Evolutionary conservation across 345 rosid genomes (phyloP).

Genomic region (Noccaea caerulescens): DNA sequence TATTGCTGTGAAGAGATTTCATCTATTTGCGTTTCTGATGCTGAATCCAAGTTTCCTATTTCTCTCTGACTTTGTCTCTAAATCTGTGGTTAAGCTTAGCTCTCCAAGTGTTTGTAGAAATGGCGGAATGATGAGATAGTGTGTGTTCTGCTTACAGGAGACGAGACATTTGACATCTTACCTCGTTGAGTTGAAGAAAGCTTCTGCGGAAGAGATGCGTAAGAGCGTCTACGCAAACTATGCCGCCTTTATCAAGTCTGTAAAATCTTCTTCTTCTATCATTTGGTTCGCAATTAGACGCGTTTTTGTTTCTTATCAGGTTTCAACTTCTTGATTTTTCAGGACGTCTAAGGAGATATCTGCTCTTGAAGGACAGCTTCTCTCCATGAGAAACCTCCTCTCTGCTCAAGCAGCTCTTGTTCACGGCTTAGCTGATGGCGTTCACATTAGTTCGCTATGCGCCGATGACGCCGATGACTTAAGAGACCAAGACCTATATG

Average conservation of each 20-base stretch:
- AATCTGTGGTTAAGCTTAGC: not conserved
- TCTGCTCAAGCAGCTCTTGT: constrained; percentile 83
- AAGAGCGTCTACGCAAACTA: constrained; percentile 92
- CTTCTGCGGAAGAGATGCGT: constrained; percentile 99
- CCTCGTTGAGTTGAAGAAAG: constrained; percentile 80
- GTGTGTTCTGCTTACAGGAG: constrained; percentile 54
- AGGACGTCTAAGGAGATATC: constrained; percentile 91
- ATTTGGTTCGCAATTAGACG: not conserved
- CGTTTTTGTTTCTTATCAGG: constrained; percentile 1
- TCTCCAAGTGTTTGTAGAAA: not conserved
- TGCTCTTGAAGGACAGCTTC: constrained; percentile 86
- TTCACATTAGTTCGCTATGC: constrained; percentile 56
- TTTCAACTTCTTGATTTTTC: constrained; percentile 27
- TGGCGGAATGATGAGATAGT: not conserved
- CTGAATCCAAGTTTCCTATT: no score
- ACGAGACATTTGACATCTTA: constrained; percentile 62
- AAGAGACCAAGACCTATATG: constrained; percentile 48
- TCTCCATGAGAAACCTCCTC: constrained; percentile 80
- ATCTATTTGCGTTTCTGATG: no score
- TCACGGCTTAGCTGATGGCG: constrained; percentile 75
- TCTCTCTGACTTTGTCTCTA: no score
- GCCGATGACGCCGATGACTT: constrained; percentile 55
- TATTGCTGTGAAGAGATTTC: no score
- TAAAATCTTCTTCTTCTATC: not conserved
- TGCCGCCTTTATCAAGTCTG: constrained; percentile 75